Percentiles rank a stretch among this genome's conserved stretches.
Conservation (phyloP, 164 flowering plant species). For the Macadamia integrifolia region DNA sequence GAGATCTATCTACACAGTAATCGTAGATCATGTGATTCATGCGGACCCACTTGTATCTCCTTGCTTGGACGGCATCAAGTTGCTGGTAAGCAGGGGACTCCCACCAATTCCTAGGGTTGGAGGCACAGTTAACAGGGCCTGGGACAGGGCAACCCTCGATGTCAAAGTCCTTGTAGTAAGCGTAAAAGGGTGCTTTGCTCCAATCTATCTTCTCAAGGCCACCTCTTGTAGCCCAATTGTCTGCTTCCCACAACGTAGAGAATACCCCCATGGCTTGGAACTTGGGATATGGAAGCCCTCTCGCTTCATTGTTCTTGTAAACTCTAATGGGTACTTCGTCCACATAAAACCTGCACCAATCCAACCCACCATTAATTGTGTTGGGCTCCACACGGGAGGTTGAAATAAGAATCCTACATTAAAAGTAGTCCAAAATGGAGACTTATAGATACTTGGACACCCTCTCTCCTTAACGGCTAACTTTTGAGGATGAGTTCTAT, state of each 20-base stretch:
- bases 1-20: conserved; percentile 43
- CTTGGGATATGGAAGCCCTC: conserved; percentile 39
- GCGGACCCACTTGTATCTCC: conserved; percentile 44
- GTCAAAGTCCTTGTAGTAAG: conserved; percentile 48
- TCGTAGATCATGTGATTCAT: conserved; percentile 50
- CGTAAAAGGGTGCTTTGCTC: conserved; percentile 52
- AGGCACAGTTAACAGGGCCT: conserved; percentile 37
- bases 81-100: conserved; percentile 30
- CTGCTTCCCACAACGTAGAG: conserved; percentile 58
- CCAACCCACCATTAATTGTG: no score
- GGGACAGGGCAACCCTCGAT: conserved; percentile 49
- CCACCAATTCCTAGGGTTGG: conserved; percentile 47
- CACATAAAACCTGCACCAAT: conserved; percentile 35
- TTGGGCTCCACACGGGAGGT: no score
- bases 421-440: no score
- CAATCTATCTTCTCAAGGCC: conserved; percentile 55
- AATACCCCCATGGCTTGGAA: conserved; percentile 49
- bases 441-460: no score
- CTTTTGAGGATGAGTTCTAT: no score
- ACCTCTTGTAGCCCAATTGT: conserved; percentile 64
- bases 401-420: no score
- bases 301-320: conserved; percentile 46
- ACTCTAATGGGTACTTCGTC: conserved; percentile 56
- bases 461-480: no score
- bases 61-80: conserved; percentile 25